Evolutionary conservation across 208 protist genomes (phyloP), one percentile per base, ranked within the genome.

Genomic region (Leishmania guyanensis): DNA sequence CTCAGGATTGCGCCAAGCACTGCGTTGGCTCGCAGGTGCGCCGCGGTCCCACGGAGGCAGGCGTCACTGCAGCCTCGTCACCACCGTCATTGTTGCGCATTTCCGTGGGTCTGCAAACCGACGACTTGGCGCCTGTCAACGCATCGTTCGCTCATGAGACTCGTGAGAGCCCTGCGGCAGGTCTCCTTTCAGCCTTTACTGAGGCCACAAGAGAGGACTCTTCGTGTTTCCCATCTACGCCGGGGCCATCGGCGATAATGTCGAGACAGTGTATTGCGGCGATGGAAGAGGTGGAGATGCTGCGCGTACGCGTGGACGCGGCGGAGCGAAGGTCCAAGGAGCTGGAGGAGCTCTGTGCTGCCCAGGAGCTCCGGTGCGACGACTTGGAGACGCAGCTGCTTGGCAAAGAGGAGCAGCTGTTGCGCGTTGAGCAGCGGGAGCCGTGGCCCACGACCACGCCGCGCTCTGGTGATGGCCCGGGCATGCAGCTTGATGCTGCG

Each of bases 361-460:
- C 56, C 0, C 77, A 85, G 68, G 81, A 80, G 58, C 58, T 92
- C 22, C 81, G 78, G 6, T 85, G 82, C 65, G 91, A 93, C 65
- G 84, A 88, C 2, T 66, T 91, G 46, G 88, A 95, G 76, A 91
- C 86, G n/a, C 83, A 74, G 56, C 84, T 93, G 50, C 53, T 95
- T 70, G 82, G 78, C 2, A 87, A 85, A 46, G 87, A 91, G 68
- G 91, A 94, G 71, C 85, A 90, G 75, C 80, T 92, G 39, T 14
- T 82, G 36, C 81, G 78, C 26, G 60, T 78, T 62, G 53, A 83
- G 58, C 82, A 86, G 56, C 73, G 2, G 70, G 29, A 12, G 48
- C 48, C 17, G 43, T 6, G 17, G 72, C 51, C 43, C 43, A 46
- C 33, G 14, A 20, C 51, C 5, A n/a, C 72, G 50, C 29, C 33